A percentile compares a stretch with the other conserved stretches of the same genome.
phyloP scores from a whole-genome alignment of 225 moss, liverwort and hornwort genomes.

The Marchantia polymorpha region DNA sequence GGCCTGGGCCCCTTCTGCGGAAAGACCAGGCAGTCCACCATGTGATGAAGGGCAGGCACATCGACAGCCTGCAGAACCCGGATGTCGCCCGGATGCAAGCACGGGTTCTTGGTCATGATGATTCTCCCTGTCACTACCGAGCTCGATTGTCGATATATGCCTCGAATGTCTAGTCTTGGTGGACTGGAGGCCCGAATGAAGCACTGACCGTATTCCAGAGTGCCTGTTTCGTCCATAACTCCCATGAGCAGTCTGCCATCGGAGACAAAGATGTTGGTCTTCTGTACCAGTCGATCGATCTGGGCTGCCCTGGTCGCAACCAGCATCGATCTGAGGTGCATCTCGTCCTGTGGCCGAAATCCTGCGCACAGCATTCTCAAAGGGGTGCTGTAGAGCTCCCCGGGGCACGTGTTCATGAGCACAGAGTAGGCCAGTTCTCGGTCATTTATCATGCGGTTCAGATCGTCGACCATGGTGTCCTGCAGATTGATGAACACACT shows the following conservation, averaged over 20 bases:
- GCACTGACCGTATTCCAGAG: constrained; percentile 75
- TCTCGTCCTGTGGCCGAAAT: constrained; percentile 62
- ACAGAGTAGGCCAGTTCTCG: constrained; percentile 57
- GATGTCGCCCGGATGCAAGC: constrained; percentile 91
- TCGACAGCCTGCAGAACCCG: constrained; percentile 78
- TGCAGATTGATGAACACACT: constrained; percentile 50
- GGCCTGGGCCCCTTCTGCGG: constrained; percentile 80
- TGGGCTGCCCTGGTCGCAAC: constrained; percentile 73
- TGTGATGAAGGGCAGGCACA: constrained; percentile 54
- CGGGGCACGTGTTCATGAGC: constrained; percentile 43
- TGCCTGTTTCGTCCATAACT: constrained; percentile 75
- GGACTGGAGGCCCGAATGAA: constrained; percentile 67
- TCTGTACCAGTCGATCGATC: constrained; percentile 61
- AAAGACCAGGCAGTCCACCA: constrained; percentile 82
- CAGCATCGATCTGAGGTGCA: constrained; percentile 62
- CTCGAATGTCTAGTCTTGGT: constrained; percentile 18
- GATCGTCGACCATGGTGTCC: constrained; percentile 51
- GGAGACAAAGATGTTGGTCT: constrained; percentile 74
- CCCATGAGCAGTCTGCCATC: constrained; percentile 88
- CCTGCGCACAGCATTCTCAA: constrained; percentile 75
- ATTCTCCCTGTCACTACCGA: constrained; percentile 63
- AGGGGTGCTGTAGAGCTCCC: constrained; percentile 51
- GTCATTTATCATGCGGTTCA: constrained; percentile 62
- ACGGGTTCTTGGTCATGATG: constrained; percentile 89
- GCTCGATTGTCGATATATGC: neutral